Evolutionary conservation across 805 yeast species (phyloP), one percentile per base, ranked within the genome.

Genomic region (Babjeviella inositovora): DNA sequence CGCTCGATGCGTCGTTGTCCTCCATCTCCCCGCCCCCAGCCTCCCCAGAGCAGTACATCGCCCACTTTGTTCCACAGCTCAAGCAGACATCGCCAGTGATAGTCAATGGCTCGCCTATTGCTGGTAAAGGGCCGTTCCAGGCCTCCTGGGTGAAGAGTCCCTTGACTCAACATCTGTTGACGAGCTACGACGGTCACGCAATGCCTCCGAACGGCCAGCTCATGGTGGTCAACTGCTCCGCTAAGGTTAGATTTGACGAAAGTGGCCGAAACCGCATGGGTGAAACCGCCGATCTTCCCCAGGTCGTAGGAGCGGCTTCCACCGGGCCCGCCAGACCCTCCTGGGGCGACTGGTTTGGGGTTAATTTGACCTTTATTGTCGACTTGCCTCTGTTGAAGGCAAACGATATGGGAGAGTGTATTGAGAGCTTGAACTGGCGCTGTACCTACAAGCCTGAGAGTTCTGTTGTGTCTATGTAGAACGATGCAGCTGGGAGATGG

Each of bases 261-360:
- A 62, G 73, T 25, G 90, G 90, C 1, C 60, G 53, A 29, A 72
- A 70, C 29, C 62, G 70, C 38, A 36, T 64, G 14, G 84, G 84
- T 2, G 76, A 71, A 26, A 57, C 67, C 11, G 64, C 82, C 0
- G 70, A 70, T 21, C 42, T 72, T 60, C 13, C 25, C 30, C 23
- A 26, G 28, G 13, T 29, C 24, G 15, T 32, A 26, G 14, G 14
- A 29, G 26, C 23, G 19, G 17, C 15, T 5, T 17, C 19, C 23
- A 20, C 14, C 12, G 33, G 38, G 17, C 38, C 43, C 5, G 34
- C 40, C n/a, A 57, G 76, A 38, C 56, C 69, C 3, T 25, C 64
- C 2, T 75, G 77, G 75, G 70, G 87, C 6, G 53, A 74, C 5
- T 69, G 77, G 68, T 69, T 64, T 39, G 90, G 87, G 3, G 70